Evolutionary conservation across 2,329 filamentous ascomycete genomes (phyloP).

Genomic region (Pezicula neosporulosa): DNA sequence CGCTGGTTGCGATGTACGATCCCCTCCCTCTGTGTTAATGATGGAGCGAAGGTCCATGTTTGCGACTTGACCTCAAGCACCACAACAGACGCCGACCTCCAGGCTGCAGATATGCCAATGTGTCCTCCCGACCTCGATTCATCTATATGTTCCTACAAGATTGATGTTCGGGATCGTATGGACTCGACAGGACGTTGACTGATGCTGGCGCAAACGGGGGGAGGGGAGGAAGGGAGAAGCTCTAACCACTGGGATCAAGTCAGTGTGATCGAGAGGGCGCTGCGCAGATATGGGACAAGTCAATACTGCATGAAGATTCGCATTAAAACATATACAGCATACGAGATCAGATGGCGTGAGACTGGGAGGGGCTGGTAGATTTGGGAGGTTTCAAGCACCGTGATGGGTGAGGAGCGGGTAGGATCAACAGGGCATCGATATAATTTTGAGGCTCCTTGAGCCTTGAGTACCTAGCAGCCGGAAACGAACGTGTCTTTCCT

Average conservation of each 20-base stretch:
- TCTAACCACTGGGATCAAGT: no score
- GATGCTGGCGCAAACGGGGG: slow-evolving; percentile 19
- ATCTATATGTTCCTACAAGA: slow-evolving; percentile 17
- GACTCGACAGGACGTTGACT: slow-evolving; percentile 8
- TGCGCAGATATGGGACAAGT: slow-evolving; percentile 6
- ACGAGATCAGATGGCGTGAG: no score
- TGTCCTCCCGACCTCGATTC: slow-evolving; percentile 10
- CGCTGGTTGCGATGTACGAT: slow-evolving; percentile 9
- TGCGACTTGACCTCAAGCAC: slow-evolving; percentile 21
- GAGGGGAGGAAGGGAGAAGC: neutral
- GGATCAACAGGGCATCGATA: no score
- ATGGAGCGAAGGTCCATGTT: slow-evolving; percentile 50
- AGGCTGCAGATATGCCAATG: slow-evolving; percentile 17
- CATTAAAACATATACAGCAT: no score
- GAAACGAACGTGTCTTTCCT: no score
- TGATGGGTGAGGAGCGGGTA: no score
- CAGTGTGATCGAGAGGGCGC: neutral
- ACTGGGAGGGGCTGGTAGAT: no score
- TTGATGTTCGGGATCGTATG: neutral
- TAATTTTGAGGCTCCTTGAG: no score
- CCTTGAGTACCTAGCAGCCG: no score
- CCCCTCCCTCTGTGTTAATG: slow-evolving; percentile 39
- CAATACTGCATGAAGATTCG: neutral
- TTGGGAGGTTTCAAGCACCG: no score
- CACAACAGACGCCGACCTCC: slow-evolving; percentile 18